Evolutionary conservation across 176 grass and related monocot genomes (phyloP), one percentile per base, ranked within the genome.

Genomic region (Sorghum bicolor): DNA sequence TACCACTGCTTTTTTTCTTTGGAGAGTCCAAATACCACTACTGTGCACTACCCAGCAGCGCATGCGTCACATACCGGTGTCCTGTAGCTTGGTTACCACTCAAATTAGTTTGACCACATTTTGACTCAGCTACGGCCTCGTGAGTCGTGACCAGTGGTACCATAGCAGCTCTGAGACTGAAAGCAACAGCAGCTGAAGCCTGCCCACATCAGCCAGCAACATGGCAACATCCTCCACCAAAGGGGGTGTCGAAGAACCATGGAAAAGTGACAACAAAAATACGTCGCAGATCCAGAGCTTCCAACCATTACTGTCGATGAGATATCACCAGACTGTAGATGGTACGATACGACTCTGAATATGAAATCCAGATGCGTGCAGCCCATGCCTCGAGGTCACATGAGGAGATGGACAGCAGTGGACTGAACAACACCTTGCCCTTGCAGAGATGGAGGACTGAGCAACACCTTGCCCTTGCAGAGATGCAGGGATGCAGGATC

Each of bases 301-400:
- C 88, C 73, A 82, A 83, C 67, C 10, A 74, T 79, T 90, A 61
- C 67, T 86, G 39, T 79, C 80, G 67, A 64, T 7, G 14, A 73
- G 30, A 83, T 61, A 74, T 60, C 62, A 79, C 58, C 88, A 86
- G 67, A 86, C 74, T 79, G 88, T 75, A 13, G 40, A n/a, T 40
- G 24, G 79, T 86, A 90, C 84, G 84, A 45, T 86, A 90, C 84
- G 84, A 45, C 28, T 86, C 84, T 83, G 84, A 66, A 66, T 72
- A 50, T 66, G 30, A 47, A 80, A 78, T 83, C 79, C 44, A 78
- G 60, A 30, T 31, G 80, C 60, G 30, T 38, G 80, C 67, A 75
- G 50, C 75, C 74, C 84, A 87, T 11, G 26, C 75, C 13, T 58
- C 9, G 28, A 63, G 77, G 43, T 57, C 17, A 22, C 79, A 82